phyloP scores from a whole-genome alignment of 1,139 yeast genomes.

The Pichia sp. region DNA sequence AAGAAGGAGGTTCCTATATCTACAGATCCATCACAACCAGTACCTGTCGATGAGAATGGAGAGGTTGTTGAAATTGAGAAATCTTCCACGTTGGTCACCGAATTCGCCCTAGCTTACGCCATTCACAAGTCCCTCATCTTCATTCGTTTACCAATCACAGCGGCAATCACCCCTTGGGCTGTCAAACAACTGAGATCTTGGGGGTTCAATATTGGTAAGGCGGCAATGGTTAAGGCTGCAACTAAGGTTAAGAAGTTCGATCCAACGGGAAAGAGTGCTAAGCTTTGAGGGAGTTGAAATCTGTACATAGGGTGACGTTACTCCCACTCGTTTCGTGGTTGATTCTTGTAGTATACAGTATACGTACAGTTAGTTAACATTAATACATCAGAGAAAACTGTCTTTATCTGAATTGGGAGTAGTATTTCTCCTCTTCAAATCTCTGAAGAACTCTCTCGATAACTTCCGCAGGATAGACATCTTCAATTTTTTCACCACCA shows the following conservation, averaged over 20 bases:
- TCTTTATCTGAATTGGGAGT: constrained; percentile 46
- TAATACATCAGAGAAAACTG: not conserved
- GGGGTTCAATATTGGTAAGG: constrained; percentile 77
- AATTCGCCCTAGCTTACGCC: constrained; percentile 87
- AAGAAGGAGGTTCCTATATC: constrained; percentile 5
- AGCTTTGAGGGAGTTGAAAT: no score
- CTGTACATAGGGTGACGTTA: no score
- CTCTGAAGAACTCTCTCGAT: constrained; percentile 53
- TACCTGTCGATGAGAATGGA: not conserved
- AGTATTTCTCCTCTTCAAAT: constrained; percentile 68
- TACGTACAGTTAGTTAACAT: no score
- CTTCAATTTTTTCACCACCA: constrained; percentile 54
- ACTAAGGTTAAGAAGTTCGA: no score
- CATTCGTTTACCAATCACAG: constrained; percentile 81
- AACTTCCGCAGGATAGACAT: constrained; percentile 59
- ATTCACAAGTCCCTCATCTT: constrained; percentile 81
- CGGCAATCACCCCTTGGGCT: constrained; percentile 83
- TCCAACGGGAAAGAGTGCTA: no score
- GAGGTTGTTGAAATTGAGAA: constrained; percentile 13
- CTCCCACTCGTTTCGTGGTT: no score
- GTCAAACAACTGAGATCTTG: constrained; percentile 58
- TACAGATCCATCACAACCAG: no score
- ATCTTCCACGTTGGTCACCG: constrained; percentile 46
- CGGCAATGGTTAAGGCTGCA: no score
- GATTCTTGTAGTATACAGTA: not conserved